phyloP scores from a whole-genome alignment of 768 basidiomycete genomes.

The Psilocybe sp. region DNA sequence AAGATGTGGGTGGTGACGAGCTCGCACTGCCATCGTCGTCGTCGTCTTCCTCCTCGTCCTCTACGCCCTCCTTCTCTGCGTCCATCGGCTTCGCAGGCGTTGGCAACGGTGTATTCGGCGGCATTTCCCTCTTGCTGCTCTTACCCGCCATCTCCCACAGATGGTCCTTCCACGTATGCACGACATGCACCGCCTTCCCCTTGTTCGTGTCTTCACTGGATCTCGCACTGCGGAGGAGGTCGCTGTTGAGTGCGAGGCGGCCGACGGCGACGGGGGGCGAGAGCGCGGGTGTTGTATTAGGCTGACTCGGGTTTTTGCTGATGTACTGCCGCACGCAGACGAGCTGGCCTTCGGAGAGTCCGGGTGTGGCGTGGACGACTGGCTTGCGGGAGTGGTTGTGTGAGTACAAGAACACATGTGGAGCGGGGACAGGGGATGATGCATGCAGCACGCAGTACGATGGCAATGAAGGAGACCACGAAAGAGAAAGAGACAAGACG shows the following conservation, averaged over 20 bases:
- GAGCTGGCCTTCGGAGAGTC: slow-evolving; percentile 45
- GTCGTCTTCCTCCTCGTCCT: not conserved
- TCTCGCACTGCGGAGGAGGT: slow-evolving; percentile 35
- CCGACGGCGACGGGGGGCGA: slow-evolving; percentile 76
- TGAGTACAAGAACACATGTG: no score
- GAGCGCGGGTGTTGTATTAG: slow-evolving; percentile 27
- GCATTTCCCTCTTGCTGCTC: slow-evolving; percentile 47
- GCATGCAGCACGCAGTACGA: no score
- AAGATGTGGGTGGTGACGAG: no score
- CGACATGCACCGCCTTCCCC: slow-evolving; percentile 73
- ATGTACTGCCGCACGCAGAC: slow-evolving; percentile 60
- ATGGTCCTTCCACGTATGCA: slow-evolving; percentile 77
- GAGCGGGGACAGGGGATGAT: no score
- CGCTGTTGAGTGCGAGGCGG: slow-evolving; percentile 56
- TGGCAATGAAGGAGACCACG: slow-evolving; percentile 7
- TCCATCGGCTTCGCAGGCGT: slow-evolving; percentile 11
- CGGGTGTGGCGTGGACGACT: slow-evolving; percentile 58
- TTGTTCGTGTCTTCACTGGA: slow-evolving; percentile 37
- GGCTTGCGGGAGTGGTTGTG: slow-evolving; percentile 30
- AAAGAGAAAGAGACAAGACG: not conserved
- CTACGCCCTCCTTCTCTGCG: slow-evolving; percentile 9
- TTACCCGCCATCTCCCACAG: slow-evolving; percentile 75
- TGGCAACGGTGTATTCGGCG: slow-evolving; percentile 16
- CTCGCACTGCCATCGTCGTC: not conserved
- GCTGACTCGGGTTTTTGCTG: slow-evolving; percentile 10